These are phyloP conservation scores for Fraxinus pennsylvanica DNA, from an alignment of 257 asterid species.

Conservation along the genomic window DNA sequence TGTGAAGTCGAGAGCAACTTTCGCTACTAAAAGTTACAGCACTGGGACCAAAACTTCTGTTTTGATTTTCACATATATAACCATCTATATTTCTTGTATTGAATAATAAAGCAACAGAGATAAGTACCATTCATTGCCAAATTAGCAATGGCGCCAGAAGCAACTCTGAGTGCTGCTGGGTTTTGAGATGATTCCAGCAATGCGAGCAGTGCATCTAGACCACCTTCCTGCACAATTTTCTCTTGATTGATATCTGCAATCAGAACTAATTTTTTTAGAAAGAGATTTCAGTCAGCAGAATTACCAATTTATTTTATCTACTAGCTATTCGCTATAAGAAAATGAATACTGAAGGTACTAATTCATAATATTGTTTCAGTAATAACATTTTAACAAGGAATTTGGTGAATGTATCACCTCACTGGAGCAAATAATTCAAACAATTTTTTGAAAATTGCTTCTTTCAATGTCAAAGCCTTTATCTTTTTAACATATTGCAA, in stretches of 20 bases:
- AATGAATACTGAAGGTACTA: neutral
- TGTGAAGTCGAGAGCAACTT: slow-evolving; percentile 1
- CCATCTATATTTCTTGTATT: slow-evolving; percentile 1
- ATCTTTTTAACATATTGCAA: neutral
- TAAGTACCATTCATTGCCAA: slow-evolving; percentile 89
- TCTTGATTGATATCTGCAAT: slow-evolving; percentile 77
- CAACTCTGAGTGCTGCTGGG: slow-evolving; percentile 80
- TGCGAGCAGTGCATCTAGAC: slow-evolving; percentile 76
- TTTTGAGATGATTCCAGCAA: slow-evolving; percentile 77
- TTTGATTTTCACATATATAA: slow-evolving; percentile 6
- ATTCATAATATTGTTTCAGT: neutral
- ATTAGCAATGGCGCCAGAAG: slow-evolving; percentile 96
- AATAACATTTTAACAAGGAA: neutral
- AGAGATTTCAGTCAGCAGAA: neutral
- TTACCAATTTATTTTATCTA: neutral
- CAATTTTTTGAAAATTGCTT: neutral
- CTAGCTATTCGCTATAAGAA: neutral
- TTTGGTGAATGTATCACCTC: neutral
- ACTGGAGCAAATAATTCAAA: neutral
- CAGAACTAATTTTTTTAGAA: slow-evolving; percentile 18
- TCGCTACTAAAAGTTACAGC: neutral
- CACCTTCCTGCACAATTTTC: slow-evolving; percentile 86
- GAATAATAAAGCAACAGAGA: slow-evolving; percentile 16
- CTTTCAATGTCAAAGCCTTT: neutral
- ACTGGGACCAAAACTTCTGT: neutral